A percentile compares a stretch with the other conserved stretches of the same genome.
Conservation (phyloP, 306 rosid genomes). For the Pterocarpus santalinus region DNA sequence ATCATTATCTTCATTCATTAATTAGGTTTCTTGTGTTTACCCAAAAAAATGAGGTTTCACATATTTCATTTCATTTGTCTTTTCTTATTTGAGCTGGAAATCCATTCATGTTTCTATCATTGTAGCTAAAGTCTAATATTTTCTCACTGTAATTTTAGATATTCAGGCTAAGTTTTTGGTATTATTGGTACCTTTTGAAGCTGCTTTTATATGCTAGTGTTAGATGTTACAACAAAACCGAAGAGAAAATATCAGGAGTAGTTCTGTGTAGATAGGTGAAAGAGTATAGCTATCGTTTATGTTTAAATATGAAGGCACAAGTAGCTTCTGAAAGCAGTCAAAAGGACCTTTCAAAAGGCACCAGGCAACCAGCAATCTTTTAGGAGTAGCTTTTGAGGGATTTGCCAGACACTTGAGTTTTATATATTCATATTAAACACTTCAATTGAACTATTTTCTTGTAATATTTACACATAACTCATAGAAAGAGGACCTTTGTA, state of each 20-base stretch:
- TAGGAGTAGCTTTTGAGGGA: constrained; percentile 21
- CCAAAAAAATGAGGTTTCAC: constrained; percentile 5
- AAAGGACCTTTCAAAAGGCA: constrained; percentile 24
- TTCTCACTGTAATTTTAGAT: not conserved
- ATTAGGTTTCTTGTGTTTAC: constrained; percentile 41
- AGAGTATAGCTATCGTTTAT: not conserved
- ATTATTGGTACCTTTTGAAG: constrained; percentile 18
- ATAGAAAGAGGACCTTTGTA: constrained; percentile 3
- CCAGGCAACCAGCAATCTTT: constrained; percentile 2
- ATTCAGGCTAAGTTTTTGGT: constrained; percentile 1
- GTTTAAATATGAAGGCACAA: constrained; percentile 10
- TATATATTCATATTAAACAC: not conserved
- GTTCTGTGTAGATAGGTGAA: not conserved
- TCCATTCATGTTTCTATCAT: constrained; percentile 19
- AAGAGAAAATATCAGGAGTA: not conserved
- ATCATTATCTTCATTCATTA: constrained; percentile 29
- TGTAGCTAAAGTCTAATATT: constrained; percentile 9
- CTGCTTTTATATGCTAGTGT: constrained; percentile 12
- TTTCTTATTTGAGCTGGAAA: constrained; percentile 25
- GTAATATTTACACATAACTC: constrained; percentile 21
- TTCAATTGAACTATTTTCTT: constrained; percentile 10
- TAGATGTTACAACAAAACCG: not conserved
- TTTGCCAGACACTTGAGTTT: not conserved
- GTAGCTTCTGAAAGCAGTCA: constrained; percentile 21
- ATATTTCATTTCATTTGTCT: constrained; percentile 34